Percentiles rank a stretch among this genome's conserved stretches.
Evolutionary conservation across 495 filamentous ascomycete genomes (phyloP).

Genomic region (Melanomma pulvis-pyrius): DNA sequence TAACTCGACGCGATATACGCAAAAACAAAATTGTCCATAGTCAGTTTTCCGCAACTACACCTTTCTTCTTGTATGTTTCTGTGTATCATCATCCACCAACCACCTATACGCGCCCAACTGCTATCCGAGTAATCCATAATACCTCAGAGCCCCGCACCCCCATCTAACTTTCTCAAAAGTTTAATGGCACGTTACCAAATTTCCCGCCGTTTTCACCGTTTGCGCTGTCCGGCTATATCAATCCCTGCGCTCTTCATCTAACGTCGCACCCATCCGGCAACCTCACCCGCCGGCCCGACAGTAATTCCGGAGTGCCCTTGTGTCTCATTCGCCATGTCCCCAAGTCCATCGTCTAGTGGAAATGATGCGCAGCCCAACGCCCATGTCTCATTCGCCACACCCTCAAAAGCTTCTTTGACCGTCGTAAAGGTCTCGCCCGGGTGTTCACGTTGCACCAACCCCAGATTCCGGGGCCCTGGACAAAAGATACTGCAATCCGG

Average conservation of each 20-base stretch:
- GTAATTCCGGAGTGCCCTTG: conserved; percentile 17
- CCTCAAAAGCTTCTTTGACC: no score
- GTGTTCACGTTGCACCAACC: conserved; percentile 6
- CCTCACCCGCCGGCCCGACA: conserved; percentile 35
- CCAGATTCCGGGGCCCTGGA: conserved; percentile 29
- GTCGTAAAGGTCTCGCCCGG: no score
- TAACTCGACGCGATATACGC: conserved; percentile 1
- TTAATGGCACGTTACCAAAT: conserved; percentile 27
- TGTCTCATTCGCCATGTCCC: background rate
- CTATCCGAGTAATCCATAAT: background rate
- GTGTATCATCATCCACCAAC: background rate
- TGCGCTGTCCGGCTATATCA: conserved; percentile 17
- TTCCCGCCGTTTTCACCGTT: conserved; percentile 5
- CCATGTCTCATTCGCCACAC: background rate
- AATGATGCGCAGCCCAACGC: background rate
- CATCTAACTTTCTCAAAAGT: background rate
- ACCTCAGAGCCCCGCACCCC: conserved; percentile 3
- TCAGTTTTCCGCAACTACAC: background rate
- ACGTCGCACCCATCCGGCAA: conserved; percentile 18
- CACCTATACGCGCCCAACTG: background rate
- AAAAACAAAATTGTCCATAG: background rate
- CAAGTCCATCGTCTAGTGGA: no score
- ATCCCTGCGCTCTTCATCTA: conserved; percentile 28
- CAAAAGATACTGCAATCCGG: background rate
- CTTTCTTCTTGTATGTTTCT: background rate